phyloP scores from a whole-genome alignment of 345 rosid genomes.

The Eucalyptus urophylla region DNA sequence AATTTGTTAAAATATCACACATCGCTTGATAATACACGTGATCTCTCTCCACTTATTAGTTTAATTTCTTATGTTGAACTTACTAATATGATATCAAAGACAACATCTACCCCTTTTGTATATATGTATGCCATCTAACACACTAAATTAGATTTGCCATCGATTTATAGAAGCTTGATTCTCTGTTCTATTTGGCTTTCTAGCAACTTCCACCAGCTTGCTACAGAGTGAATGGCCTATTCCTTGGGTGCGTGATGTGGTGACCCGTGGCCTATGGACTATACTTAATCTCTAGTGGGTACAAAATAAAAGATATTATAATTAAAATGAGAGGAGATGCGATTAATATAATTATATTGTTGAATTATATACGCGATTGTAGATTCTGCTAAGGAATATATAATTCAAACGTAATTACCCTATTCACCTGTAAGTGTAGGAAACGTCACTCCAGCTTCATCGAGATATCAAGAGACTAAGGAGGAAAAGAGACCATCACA shows the following conservation, averaged over 20 bases:
- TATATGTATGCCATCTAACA: not conserved
- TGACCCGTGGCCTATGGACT: not conserved
- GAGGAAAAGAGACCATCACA: not conserved
- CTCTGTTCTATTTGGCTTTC: not conserved
- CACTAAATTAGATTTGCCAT: not conserved
- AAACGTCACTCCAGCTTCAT: not conserved
- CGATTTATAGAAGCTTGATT: not conserved
- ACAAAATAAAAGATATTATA: not conserved
- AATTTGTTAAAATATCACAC: not conserved
- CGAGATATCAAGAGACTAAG: not conserved
- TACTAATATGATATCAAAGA: not conserved
- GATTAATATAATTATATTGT: not conserved
- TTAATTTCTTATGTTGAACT: not conserved
- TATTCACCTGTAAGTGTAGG: not conserved
- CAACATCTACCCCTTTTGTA: not conserved
- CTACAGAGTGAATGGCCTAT: not conserved
- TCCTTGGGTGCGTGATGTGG: not conserved
- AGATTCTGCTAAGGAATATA: not conserved
- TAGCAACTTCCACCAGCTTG: not conserved
- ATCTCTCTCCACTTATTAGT: not conserved
- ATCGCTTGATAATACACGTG: not conserved
- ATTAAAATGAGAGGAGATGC: not conserved
- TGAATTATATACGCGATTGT: not conserved
- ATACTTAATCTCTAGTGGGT: not conserved
- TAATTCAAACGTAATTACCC: not conserved